Percentiles rank a stretch among this genome's conserved stretches.
phyloP scores from a whole-genome alignment of 192 early-diverging fungal species.

The Gryganskiella cystojenkinii region DNA sequence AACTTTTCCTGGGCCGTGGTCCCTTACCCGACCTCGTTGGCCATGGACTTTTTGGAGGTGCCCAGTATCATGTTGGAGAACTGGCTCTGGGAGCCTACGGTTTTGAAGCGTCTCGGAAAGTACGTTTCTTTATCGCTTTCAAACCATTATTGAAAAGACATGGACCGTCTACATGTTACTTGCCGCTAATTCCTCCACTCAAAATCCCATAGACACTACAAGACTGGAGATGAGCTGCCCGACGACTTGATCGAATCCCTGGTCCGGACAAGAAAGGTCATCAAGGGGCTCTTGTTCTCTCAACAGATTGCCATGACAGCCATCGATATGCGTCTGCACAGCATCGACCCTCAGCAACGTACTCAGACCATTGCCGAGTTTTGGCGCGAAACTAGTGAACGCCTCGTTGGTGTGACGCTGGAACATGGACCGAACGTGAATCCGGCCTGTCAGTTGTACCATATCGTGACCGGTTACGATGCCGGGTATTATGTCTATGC shows the following conservation, averaged over 20 bases:
- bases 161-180: background rate
- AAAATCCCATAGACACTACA: conserved; percentile 73
- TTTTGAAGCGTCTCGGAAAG: conserved; percentile 53
- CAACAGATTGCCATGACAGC: conserved; percentile 84
- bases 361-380: conserved; percentile 51
- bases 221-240: conserved; percentile 77
- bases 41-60: conserved; percentile 90
- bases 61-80: conserved; percentile 94
- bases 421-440: conserved; percentile 15
- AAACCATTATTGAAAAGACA: background rate
- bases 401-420: conserved; percentile 31
- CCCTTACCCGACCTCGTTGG: conserved; percentile 82
- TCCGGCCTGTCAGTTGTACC: conserved; percentile 43
- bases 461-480: conserved; percentile 50
- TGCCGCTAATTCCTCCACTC: background rate
- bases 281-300: conserved; percentile 76
- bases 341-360: conserved; percentile 50
- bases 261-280: conserved; percentile 79
- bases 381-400: conserved; percentile 59
- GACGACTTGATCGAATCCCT: conserved; percentile 74
- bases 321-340: conserved; percentile 83
- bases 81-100: conserved; percentile 75
- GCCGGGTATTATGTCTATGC: conserved; percentile 80
- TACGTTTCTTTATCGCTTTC: background rate
- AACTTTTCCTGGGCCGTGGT: conserved; percentile 78